Evolutionary conservation across 306 rosid genomes (phyloP).

Genomic region (Cicer cuneatum): DNA sequence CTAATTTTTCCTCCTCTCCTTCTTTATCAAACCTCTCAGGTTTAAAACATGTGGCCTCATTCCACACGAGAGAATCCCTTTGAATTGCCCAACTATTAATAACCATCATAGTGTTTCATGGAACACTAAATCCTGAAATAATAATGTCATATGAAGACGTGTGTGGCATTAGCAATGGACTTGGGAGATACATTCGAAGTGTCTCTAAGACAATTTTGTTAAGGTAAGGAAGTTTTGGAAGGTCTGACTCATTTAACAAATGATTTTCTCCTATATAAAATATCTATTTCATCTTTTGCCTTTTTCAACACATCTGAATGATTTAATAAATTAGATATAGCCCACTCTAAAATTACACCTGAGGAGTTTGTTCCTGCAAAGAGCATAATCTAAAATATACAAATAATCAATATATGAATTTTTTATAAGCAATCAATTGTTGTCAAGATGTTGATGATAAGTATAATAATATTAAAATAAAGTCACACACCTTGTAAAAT

Average conservation of each 20-base stretch:
- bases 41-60: constrained; percentile 18
- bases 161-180: constrained; percentile 37
- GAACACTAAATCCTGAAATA: constrained; percentile 13
- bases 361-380: no score
- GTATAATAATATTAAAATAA: no score
- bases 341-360: neutral
- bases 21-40: constrained; percentile 41
- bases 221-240: constrained; percentile 27
- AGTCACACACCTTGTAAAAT: no score
- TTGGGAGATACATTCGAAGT: neutral
- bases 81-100: constrained; percentile 36
- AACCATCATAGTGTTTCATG: constrained; percentile 13
- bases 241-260: constrained; percentile 9
- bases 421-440: no score
- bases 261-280: neutral
- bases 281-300: neutral
- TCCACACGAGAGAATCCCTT: constrained; percentile 16
- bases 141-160: constrained; percentile 14
- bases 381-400: neutral
- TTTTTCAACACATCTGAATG: constrained; percentile 17
- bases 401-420: no score
- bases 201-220: constrained; percentile 22
- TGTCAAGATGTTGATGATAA: no score
- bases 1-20: neutral
- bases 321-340: neutral